Base-by-base conservation (phyloP, 345 rosid species). In the Acer yangbiense region DNA sequence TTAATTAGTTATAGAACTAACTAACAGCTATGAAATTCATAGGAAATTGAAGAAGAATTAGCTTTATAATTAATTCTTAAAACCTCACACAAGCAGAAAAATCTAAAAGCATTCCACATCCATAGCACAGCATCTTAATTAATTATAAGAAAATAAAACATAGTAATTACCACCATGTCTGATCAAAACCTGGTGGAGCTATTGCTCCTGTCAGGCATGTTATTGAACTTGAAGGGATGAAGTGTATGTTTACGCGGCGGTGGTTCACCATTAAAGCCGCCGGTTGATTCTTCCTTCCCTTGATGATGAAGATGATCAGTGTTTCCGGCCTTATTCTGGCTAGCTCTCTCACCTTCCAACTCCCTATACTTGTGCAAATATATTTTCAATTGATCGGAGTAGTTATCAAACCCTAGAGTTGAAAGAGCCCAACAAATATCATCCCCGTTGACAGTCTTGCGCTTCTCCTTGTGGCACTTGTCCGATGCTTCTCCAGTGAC, bases 401-500 rank as follows among this genome's bases (percentile, higher is more conserved):
- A 91, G 64, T 88, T 87, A 79, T 91, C 92, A 81, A 91, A 89
- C 86, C 94, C 94, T 86, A 91, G 83, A 79, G 83, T 86, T 2
- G 88, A 84, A 65, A 91, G 87, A 50, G 94, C 92, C 92, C 94
- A 91, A 68, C 92, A 91, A 12, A 91, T 78, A 67, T 91, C 94
- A 57, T 91, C 92, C 54, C 94, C 94, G 8, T 89, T 91, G 3
- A 91, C 87, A 0, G 92, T 89, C 79, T 91, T 91, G 46, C 94
- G 79, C 86, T 91, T 91, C 87, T 91, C 94, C 84, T 85, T 91
- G 86, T 88, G 91, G 43, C 94, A 91, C 77, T 82, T 89, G 57
- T 88, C 91, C 0, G 94, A 91, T 27, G 94, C 94, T 73, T 91
- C 94, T 6, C 91, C 94, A 0, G 92, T 91, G 17, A 91, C 90